Conservation (phyloP, 1,284 basidiomycete genomes). For the Heterobasidion irregulare region DNA sequence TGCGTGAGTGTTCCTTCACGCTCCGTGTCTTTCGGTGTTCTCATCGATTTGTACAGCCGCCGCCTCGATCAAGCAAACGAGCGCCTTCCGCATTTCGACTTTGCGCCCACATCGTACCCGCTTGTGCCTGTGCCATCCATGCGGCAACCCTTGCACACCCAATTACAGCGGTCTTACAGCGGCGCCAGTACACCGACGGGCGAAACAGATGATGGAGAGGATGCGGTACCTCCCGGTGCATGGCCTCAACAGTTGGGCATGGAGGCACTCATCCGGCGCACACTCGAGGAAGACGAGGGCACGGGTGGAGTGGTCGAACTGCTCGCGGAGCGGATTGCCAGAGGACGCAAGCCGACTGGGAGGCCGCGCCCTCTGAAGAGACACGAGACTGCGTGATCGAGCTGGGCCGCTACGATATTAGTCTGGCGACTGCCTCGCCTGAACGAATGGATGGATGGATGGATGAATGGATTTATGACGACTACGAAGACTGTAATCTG, state of each 20-base stretch:
- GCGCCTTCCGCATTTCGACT: constrained; percentile 66
- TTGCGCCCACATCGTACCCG: constrained; percentile 26
- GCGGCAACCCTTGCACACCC: constrained; percentile 34
- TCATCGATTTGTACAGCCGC: constrained; percentile 40
- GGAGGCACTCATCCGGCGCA: constrained; percentile 79
- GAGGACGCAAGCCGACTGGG: constrained; percentile 33
- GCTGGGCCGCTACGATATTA: no score
- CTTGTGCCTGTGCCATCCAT: constrained; percentile 58
- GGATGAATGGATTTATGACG: no score
- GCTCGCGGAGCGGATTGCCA: constrained; percentile 54
- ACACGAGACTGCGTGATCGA: constrained; percentile 43
- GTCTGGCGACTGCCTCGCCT: no score
- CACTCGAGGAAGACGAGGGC: constrained; percentile 55
- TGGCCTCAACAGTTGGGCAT: constrained; percentile 54
- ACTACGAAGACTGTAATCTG: no score
- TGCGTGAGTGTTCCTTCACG: constrained; percentile 50
- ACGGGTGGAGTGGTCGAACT: constrained; percentile 42
- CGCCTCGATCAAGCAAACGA: constrained; percentile 93
- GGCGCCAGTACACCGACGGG: constrained; percentile 22
- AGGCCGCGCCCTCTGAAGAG: constrained; percentile 52
- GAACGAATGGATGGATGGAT: no score
- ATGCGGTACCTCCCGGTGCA: constrained; percentile 15
- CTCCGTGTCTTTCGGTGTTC: neutral
- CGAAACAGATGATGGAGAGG: constrained; percentile 47
- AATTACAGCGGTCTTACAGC: constrained; percentile 22